Evolutionary conservation across 2,329 filamentous ascomycete species (phyloP).

Genomic region (Emydomyces testavorans): DNA sequence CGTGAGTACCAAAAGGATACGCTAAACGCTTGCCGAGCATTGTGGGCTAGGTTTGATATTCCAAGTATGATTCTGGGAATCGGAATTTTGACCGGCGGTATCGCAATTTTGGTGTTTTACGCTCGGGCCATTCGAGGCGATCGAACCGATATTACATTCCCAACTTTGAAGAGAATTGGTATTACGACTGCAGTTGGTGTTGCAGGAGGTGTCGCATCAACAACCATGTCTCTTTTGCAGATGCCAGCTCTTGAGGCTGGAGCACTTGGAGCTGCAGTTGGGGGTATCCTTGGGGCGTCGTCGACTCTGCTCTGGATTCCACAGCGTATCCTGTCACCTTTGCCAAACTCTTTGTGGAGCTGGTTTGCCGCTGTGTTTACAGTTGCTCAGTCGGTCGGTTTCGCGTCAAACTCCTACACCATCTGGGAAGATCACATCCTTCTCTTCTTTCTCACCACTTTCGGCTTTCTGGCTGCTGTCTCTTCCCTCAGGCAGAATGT

Average conservation of each 20-base stretch:
- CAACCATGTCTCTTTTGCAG: constrained; percentile 21
- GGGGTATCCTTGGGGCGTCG: constrained; percentile 36
- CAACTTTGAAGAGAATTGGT: constrained; percentile 42
- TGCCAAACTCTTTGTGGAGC: constrained; percentile 76
- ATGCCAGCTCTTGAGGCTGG: constrained; percentile 25
- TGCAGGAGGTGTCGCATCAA: constrained; percentile 21
- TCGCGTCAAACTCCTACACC: constrained; percentile 94
- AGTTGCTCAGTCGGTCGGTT: constrained; percentile 78
- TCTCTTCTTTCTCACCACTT: constrained; percentile 80
- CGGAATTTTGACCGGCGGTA: constrained; percentile 53
- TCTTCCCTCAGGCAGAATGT: constrained; percentile 63
- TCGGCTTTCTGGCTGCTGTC: constrained; percentile 63
- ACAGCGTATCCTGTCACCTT: constrained; percentile 35
- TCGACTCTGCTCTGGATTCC: constrained; percentile 32
- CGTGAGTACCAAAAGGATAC: constrained; percentile 66
- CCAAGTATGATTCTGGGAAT: constrained; percentile 76
- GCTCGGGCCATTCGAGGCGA: constrained; percentile 47
- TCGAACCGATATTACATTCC: constrained; percentile 42
- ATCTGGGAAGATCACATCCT: constrained; percentile 98
- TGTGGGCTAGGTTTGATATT: constrained; percentile 91
- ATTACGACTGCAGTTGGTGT: constrained; percentile 40
- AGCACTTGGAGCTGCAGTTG: constrained; percentile 33
- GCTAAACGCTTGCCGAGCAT: constrained; percentile 61
- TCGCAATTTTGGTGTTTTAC: constrained; percentile 62
- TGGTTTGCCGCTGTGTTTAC: constrained; percentile 73